Percentiles rank a stretch among this genome's conserved stretches.
These are phyloP conservation scores for Lunularia cruciata DNA, from an alignment of 225 moss, liverwort and hornwort species.

Conservation along the genomic window DNA sequence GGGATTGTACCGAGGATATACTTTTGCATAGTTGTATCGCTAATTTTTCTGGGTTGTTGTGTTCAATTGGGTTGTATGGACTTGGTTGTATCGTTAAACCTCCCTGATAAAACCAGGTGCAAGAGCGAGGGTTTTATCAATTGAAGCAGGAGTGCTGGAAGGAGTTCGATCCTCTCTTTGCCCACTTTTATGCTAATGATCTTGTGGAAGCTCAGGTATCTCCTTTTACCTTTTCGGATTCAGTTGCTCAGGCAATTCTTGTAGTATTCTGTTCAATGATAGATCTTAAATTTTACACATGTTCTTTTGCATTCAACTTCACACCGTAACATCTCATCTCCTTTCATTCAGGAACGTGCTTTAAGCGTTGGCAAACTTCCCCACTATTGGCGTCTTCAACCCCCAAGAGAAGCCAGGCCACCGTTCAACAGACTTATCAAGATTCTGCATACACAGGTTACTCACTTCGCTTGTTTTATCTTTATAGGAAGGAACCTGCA, in stretches of 20 bases:
- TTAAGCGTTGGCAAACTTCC: constrained; percentile 71
- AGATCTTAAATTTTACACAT: not conserved
- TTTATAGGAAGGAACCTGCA: no score
- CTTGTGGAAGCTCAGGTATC: constrained; percentile 94
- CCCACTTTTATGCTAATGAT: constrained; percentile 83
- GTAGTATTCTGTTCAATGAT: no score
- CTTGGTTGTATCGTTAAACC: not conserved
- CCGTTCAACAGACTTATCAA: constrained; percentile 72
- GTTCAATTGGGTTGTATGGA: no score
- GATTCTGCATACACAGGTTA: constrained; percentile 81
- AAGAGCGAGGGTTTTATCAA: constrained; percentile 88
- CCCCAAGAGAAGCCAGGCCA: constrained; percentile 59
- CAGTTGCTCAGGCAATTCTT: no score
- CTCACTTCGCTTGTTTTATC: not conserved
- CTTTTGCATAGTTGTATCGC: no score
- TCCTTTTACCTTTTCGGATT: not conserved
- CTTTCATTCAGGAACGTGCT: constrained; percentile 67
- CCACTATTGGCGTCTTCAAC: constrained; percentile 76
- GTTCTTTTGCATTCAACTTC: not conserved
- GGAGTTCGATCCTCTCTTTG: constrained; percentile 95
- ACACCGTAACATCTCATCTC: not conserved
- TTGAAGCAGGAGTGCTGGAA: constrained; percentile 90
- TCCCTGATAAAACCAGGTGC: constrained; percentile 80
- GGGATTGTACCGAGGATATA: no score
- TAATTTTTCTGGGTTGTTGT: no score